Evolutionary conservation across 2,329 filamentous ascomycete genomes (phyloP), one percentile per base, ranked within the genome.

Genomic region (Sordariomycetes sp.): DNA sequence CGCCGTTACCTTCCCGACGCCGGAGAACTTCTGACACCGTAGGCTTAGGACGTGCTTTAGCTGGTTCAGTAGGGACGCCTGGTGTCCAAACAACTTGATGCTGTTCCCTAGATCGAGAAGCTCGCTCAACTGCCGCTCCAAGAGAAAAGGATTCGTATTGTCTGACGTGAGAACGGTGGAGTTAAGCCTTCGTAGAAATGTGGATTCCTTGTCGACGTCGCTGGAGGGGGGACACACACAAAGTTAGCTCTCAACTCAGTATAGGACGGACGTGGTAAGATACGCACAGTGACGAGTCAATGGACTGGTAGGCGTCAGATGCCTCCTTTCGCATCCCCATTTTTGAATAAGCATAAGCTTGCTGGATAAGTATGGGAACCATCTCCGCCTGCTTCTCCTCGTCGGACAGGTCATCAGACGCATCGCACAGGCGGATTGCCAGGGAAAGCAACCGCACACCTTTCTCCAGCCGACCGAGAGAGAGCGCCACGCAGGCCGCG

Each of bases 311-410:
- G 37, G 91, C 67, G 51, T 80, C 76, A 54, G 79, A 76, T 0
- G 88, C 88, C 63, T 91, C 86, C 28, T 83, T 78, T 18, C 76
- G 66, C 64, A 86, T 86, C 20, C 87, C 88, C 61, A 88, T 69
- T 62, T 80, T 83, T 2, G 81, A 79, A 59, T 88, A 78, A 1
- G 90, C 86, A 64, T 87, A 92, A 28, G 88, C 80, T 65, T 90
- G 86, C 70, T 94, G 90, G 25, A 89, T 80, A 35, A 85, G 76
- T 59, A 95, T 91, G 11, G 89, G 87, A 34, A 89, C 74, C 62
- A 91, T 72, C 71, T 95, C 89, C 0, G 81, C 79, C 68, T 81
- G 78, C 74, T 89, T 91, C 63, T 94, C 89, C 57, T 87, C 85
- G 5, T 89, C 83, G 20, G 76, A 79, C 60, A 93, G 72, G 60